These are phyloP conservation scores for Leishmania braziliensis DNA, from an alignment of 208 protist genomes.

Conservation along the genomic window DNA sequence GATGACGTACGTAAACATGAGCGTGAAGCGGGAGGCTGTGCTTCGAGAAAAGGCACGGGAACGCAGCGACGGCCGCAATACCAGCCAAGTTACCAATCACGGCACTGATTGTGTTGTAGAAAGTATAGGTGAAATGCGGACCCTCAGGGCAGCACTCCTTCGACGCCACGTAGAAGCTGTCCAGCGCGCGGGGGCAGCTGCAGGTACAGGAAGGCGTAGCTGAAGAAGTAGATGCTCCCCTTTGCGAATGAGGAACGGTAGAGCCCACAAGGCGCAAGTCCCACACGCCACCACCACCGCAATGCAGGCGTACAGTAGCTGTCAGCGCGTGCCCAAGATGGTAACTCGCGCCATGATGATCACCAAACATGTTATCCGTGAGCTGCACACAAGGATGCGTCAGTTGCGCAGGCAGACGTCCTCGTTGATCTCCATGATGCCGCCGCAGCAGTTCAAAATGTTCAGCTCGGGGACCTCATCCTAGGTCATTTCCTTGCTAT, in stretches of 20 bases:
- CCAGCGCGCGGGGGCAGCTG: slow-evolving; percentile 54
- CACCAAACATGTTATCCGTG: slow-evolving; percentile 46
- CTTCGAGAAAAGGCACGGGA: slow-evolving; percentile 67
- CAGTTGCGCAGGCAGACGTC: slow-evolving; percentile 58
- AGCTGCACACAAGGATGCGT: slow-evolving; percentile 53
- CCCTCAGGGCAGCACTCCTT: slow-evolving; percentile 48
- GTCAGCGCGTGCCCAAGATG: slow-evolving; percentile 39
- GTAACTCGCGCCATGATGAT: slow-evolving; percentile 50
- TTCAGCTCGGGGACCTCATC: slow-evolving; percentile 5
- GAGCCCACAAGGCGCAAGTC: slow-evolving; percentile 55
- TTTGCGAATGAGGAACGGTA: slow-evolving; percentile 58
- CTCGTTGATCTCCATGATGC: slow-evolving; percentile 65
- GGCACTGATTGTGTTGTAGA: slow-evolving; percentile 62
- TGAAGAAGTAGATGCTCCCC: slow-evolving; percentile 63
- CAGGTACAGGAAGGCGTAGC: slow-evolving; percentile 61
- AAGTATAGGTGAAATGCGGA: slow-evolving; percentile 69
- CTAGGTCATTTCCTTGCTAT: slow-evolving; percentile 6
- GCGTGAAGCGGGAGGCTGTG: slow-evolving; percentile 71
- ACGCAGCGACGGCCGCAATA: slow-evolving; percentile 59
- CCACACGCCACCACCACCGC: slow-evolving; percentile 42
- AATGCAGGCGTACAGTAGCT: slow-evolving; percentile 38
- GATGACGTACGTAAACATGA: slow-evolving; percentile 64
- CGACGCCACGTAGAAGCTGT: slow-evolving; percentile 63
- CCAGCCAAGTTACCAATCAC: slow-evolving; percentile 62
- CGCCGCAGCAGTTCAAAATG: slow-evolving; percentile 33